Evolutionary conservation across 148 eudicot genomes (phyloP), one percentile per base, ranked within the genome.

Genomic region (Heliosperma pusillum): DNA sequence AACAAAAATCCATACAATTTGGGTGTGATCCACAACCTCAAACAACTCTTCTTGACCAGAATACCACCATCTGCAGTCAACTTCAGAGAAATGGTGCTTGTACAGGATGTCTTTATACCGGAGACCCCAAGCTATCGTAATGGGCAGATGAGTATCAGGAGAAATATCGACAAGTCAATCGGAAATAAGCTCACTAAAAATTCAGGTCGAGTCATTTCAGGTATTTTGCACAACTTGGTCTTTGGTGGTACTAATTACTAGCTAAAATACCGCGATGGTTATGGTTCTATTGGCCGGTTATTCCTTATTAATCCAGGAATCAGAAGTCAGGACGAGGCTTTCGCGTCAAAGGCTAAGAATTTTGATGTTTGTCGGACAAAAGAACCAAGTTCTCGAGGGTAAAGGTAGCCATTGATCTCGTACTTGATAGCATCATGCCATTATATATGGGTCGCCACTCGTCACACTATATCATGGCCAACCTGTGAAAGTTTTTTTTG

Each of bases 81-180:
- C 70, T 86, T 86, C 30, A 77, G 84, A 77, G 84, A 81, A 73
- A 52, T 77, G 84, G 84, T 81, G 71, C 75, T 75, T 8, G 89
- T 87, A 11, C 91, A 87, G 63, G 96, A 90, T 73, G 82, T 73
- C 29, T 6, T 22, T 16, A n/a, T 67, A 24, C 76, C 83, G 57
- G 80, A 77, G 16, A 29, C 77, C 42, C 79, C 81, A 17, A 79
- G 77, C 52, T 81, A 58, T 66, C 66, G 63, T 40, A 70, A 70
- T 4, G 79, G 78, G 45, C 70, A n/a, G 44, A 7, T 44, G 2
- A 78, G 78, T 20, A 73, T 36, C 27, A 65, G 69, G 74, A 79
- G 66, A 26, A 73, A 57, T 44, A 20, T 36, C 10, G 86, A 85
- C 75, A 12, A 66, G 25, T 85, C 79, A 74, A 78, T 60, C 79